phyloP scores from a whole-genome alignment of 352 stramenopile genomes.

The Phytophthora cryptogea region DNA sequence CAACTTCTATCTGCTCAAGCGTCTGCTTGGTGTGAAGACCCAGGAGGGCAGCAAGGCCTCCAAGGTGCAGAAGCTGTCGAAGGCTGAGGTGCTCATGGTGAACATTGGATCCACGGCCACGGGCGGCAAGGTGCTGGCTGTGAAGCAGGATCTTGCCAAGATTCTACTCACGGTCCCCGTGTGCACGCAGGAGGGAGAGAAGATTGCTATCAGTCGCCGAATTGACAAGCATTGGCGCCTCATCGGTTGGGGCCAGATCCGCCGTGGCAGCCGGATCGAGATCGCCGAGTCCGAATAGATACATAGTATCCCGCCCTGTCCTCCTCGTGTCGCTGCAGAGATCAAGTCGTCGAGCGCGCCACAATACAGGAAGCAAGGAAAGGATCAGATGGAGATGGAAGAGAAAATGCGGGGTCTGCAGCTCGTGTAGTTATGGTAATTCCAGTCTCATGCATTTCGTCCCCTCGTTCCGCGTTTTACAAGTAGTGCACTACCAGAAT shows the following conservation, averaged over 20 bases:
- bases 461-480: conserved; percentile 12
- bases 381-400: conserved; percentile 40
- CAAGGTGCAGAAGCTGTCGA: conserved; percentile 99
- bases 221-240: conserved; percentile 99
- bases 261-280: conserved; percentile 95
- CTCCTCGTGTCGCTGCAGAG: conserved; percentile 24
- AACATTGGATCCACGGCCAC: conserved; percentile 99
- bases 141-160: conserved; percentile 98
- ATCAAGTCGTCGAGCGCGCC: conserved; percentile 25
- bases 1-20: conserved; percentile 99
- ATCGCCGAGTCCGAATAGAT: conserved; percentile 89
- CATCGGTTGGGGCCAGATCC: conserved; percentile 99
- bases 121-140: conserved; percentile 94
- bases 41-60: conserved; percentile 98
- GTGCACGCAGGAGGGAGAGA: conserved; percentile 99
- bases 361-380: conserved; percentile 30
- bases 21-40: conserved; percentile 99
- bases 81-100: conserved; percentile 99
- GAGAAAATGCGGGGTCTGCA: conserved; percentile 30
- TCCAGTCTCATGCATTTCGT: conserved; percentile 38
- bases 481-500: neutral
- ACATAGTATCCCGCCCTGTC: conserved; percentile 33
- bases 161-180: conserved; percentile 99
- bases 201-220: conserved; percentile 99
- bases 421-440: conserved; percentile 45